Conservation (phyloP, 2,329 filamentous ascomycete species). For the Madurella fahalii region DNA sequence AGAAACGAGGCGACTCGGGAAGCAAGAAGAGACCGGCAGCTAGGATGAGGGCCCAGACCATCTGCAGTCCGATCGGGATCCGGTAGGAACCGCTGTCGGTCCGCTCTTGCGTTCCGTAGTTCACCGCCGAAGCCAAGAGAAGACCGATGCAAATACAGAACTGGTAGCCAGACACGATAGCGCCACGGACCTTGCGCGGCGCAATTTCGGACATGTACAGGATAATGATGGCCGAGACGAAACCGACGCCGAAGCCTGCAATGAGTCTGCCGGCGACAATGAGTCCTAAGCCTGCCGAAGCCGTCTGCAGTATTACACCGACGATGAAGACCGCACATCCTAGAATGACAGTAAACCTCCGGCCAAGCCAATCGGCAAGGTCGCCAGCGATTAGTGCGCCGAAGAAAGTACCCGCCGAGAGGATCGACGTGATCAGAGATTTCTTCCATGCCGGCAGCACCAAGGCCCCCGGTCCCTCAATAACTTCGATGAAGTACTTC, state of each 20-base stretch:
- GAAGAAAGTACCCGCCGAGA: conserved; percentile 62
- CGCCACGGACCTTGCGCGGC: conserved; percentile 64
- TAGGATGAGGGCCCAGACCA: conserved; percentile 44
- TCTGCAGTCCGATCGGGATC: conserved; percentile 67
- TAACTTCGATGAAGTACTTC: conserved; percentile 33
- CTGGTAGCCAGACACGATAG: conserved; percentile 69
- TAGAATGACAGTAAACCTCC: conserved; percentile 53
- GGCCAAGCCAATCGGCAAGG: conserved; percentile 60
- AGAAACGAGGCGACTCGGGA: conserved; percentile 69
- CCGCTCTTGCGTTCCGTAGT: conserved; percentile 58
- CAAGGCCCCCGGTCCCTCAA: conserved; percentile 18
- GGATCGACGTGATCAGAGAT: conserved; percentile 59
- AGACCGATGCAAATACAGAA: conserved; percentile 73
- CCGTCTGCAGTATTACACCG: conserved; percentile 57
- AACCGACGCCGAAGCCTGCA: conserved; percentile 62
- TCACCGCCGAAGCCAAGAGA: conserved; percentile 62
- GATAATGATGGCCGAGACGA: conserved; percentile 56
- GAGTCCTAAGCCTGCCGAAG: conserved; percentile 50
- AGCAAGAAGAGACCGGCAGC: conserved; percentile 35
- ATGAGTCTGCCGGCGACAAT: conserved; percentile 56
- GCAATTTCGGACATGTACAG: conserved; percentile 62
- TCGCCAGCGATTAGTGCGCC: conserved; percentile 62
- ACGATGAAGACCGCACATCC: conserved; percentile 59
- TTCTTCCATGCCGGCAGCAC: conserved; percentile 23
- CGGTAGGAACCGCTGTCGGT: conserved; percentile 61